A percentile compares a stretch with the other conserved stretches of the same genome.
phyloP scores from a whole-genome alignment of 148 eudicot genomes.

The Pouteria glomerata region DNA sequence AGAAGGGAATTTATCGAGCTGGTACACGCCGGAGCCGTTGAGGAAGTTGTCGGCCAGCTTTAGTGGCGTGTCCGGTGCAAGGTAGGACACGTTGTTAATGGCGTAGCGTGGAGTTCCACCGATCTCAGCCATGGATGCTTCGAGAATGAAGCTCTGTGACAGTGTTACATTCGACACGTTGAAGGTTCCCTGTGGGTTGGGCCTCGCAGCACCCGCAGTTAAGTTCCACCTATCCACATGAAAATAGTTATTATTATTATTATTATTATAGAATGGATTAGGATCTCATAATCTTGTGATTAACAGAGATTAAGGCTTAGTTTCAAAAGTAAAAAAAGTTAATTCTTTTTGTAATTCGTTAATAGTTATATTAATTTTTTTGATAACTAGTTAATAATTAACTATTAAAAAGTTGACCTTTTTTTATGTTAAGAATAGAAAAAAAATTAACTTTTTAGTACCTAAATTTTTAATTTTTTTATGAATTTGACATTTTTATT shows the following conservation, averaged over 20 bases:
- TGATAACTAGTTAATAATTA: no score
- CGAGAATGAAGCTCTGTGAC: slow-evolving; percentile 31
- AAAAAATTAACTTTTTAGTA: no score
- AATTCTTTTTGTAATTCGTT: no score
- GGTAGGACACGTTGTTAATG: slow-evolving; percentile 33
- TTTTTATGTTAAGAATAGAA: no score
- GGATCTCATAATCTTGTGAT: no score
- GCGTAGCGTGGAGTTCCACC: slow-evolving; percentile 20
- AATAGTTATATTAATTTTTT: no score
- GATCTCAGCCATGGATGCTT: slow-evolving; percentile 23
- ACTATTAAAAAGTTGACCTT: no score
- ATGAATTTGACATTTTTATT: no score
- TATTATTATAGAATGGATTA: no score
- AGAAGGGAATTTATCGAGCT: slow-evolving; percentile 23
- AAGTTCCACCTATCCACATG: slow-evolving; percentile 26
- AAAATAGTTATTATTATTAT: background rate
- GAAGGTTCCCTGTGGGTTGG: slow-evolving; percentile 42
- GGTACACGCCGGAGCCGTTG: slow-evolving; percentile 34
- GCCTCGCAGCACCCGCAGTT: slow-evolving; percentile 41
- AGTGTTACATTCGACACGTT: slow-evolving; percentile 36
- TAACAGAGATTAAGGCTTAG: no score
- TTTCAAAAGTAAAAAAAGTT: no score
- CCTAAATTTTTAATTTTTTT: no score
- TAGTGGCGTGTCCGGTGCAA: slow-evolving; percentile 25
- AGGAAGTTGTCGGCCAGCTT: slow-evolving; percentile 27